A percentile compares a stretch with the other conserved stretches of the same genome.
These are phyloP conservation scores for Citrullus colocynthis DNA, from an alignment of 306 rosid genomes.

Conservation along the genomic window DNA sequence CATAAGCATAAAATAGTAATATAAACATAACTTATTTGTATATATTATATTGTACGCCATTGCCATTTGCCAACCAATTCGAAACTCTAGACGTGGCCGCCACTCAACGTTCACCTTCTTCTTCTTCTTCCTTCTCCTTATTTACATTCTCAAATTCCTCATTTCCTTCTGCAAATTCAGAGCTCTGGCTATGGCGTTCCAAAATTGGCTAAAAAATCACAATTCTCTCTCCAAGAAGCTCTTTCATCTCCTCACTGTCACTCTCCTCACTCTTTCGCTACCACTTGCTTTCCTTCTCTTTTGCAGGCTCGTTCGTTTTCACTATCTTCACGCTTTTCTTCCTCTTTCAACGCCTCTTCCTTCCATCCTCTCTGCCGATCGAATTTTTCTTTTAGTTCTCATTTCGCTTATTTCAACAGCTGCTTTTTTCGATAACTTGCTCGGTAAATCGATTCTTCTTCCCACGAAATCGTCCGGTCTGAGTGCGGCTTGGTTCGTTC, in stretches of 20 bases:
- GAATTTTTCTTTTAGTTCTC: constrained; percentile 30
- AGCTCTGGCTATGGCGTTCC: constrained; percentile 6
- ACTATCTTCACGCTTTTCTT: constrained; percentile 14
- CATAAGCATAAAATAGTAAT: neutral
- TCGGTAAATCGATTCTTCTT: constrained; percentile 21
- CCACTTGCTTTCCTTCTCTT: constrained; percentile 75
- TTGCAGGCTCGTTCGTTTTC: constrained; percentile 31
- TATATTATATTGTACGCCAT: neutral
- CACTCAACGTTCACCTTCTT: constrained; percentile 23
- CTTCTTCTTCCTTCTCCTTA: constrained; percentile 6
- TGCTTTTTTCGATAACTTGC: constrained; percentile 34
- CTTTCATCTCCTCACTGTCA: constrained; percentile 40
- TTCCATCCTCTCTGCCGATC: constrained; percentile 17
- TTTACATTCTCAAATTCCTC: constrained; percentile 1
- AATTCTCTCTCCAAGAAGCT: constrained; percentile 25
- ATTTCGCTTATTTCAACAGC: constrained; percentile 30
- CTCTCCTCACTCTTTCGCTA: constrained; percentile 49
- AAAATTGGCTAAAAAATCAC: constrained; percentile 6
- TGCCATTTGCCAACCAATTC: constrained; percentile 25
- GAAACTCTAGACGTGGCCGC: constrained; percentile 43
- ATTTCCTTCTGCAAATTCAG: neutral
- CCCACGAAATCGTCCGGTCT: constrained; percentile 11
- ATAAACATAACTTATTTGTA: neutral
- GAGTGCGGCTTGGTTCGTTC: constrained; percentile 45
- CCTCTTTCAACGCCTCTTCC: neutral